phyloP scores from a whole-genome alignment of 2,329 filamentous ascomycete species.

The Alternaria dauci region DNA sequence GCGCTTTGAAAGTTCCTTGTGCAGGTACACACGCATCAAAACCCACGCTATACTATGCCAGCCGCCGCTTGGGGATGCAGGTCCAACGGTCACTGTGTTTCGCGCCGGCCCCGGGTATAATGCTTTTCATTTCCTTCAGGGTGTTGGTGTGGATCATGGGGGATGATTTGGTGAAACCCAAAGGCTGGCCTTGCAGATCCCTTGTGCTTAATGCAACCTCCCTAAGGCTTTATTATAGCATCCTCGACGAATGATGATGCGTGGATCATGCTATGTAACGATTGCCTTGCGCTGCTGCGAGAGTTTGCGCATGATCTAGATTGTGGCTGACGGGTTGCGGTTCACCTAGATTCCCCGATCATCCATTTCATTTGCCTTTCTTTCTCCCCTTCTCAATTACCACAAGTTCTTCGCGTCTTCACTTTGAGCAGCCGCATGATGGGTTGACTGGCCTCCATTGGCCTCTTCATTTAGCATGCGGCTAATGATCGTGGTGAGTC shows the following conservation, averaged over 20 bases:
- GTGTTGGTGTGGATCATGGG: constrained; percentile 13
- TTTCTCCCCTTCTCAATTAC: constrained; percentile 23
- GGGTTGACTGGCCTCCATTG: constrained; percentile 21
- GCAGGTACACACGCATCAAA: constrained; percentile 4
- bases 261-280: not conserved
- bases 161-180: constrained; percentile 25
- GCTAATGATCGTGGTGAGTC: constrained; percentile 64
- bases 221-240: not conserved
- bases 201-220: constrained; percentile 33
- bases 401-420: constrained; percentile 44
- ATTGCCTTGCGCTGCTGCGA: not conserved
- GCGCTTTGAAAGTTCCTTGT: constrained; percentile 1
- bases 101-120: constrained; percentile 5
- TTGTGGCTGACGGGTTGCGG: not conserved
- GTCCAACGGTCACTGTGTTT: constrained; percentile 11
- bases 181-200: constrained; percentile 18
- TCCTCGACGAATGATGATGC: constrained; percentile 18
- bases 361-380: not conserved
- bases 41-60: constrained; percentile 18
- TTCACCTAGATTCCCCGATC: not conserved
- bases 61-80: constrained; percentile 19
- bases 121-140: constrained; percentile 22
- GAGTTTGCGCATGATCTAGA: constrained; percentile 5
- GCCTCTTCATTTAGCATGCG: constrained; percentile 47
- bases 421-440: constrained; percentile 24